Base-by-base conservation (phyloP, 2,329 filamentous ascomycete genomes). In the Uncinocarpus reesii region DNA sequence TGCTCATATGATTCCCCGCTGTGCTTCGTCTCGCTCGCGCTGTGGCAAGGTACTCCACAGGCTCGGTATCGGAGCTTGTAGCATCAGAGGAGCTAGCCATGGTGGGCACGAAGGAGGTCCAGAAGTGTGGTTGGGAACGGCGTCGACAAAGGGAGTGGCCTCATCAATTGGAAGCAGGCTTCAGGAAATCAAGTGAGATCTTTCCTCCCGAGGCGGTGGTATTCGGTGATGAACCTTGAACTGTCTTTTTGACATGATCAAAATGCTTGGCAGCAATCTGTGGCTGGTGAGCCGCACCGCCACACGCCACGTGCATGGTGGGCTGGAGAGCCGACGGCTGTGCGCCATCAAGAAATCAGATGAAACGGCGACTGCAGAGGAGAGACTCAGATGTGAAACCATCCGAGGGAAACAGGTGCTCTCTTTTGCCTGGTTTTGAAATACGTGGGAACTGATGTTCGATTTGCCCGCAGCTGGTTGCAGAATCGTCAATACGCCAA, bases 1-100 rank as follows among this genome's bases (percentile, higher is more conserved):
- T 79, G 58, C 84, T 81, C 75, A 94, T 84, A 55, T 86, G 81
- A 62, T 87, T 89, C 50, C 88, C 88, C 16, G 88, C 88, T 0
- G 85, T 94, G 10, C 82, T 81, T 54, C 88, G 83, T 65, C 80
- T 85, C 55, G 79, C 73, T 51, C 88, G 83, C 31, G 79, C 79
- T 4, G 82, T 85, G 38, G 82, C 82, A 31, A 90, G 76, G 73
- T 81, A 84, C 32, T 53, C 52, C 21, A 52, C 32, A 23, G 43
- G 31, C 16, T 46, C 36, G 29, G 7, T n/a, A 2, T 53, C 51
- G 4, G 43, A 44, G 37, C 37, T 38, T 5, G 37, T 21, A 20
- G 8, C 38, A 32, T 42, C 50, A 37, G 45, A 16, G 20, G 47
- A 34, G 29, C 47, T 37, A 11, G 42, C 36, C 50, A 47, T 49